Evolutionary conservation across 192 early-diverging fungal species (phyloP).

Genomic region (Spinellus fusiger): DNA sequence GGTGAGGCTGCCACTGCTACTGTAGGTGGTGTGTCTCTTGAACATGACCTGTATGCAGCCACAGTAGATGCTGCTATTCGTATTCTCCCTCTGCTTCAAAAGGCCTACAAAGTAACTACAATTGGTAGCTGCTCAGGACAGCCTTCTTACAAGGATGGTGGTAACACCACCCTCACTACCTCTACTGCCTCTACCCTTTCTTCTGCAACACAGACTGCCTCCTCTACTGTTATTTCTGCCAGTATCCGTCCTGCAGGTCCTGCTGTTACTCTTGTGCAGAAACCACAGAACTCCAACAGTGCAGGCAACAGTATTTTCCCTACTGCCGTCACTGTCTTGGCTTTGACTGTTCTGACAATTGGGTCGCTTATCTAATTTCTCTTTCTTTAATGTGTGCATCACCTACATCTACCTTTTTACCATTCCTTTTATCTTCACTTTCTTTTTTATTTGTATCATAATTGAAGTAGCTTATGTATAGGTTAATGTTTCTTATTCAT

Average conservation of each 20-base stretch:
- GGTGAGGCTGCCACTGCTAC: slow-evolving; percentile 32
- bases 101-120: slow-evolving; percentile 23
- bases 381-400: too few relatives aligned
- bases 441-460: too few relatives aligned
- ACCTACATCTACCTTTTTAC: too few relatives aligned
- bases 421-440: too few relatives aligned
- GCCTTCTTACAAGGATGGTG: slow-evolving; percentile 20
- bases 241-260: too few relatives aligned
- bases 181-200: slow-evolving; percentile 1
- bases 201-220: background rate
- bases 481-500: too few relatives aligned
- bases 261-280: background rate
- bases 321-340: too few relatives aligned
- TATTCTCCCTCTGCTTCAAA: slow-evolving; percentile 32
- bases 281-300: too few relatives aligned
- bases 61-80: slow-evolving; percentile 42
- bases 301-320: too few relatives aligned
- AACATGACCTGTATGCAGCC: slow-evolving; percentile 44
- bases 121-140: slow-evolving; percentile 24
- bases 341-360: too few relatives aligned
- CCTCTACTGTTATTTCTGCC: slow-evolving; percentile 9
- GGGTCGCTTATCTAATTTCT: too few relatives aligned
- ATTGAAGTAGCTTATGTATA: too few relatives aligned
- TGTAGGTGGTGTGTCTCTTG: slow-evolving; percentile 40
- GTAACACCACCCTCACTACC: slow-evolving; percentile 1